Conservation (phyloP, 768 basidiomycete genomes). For the Russula vinacea region DNA sequence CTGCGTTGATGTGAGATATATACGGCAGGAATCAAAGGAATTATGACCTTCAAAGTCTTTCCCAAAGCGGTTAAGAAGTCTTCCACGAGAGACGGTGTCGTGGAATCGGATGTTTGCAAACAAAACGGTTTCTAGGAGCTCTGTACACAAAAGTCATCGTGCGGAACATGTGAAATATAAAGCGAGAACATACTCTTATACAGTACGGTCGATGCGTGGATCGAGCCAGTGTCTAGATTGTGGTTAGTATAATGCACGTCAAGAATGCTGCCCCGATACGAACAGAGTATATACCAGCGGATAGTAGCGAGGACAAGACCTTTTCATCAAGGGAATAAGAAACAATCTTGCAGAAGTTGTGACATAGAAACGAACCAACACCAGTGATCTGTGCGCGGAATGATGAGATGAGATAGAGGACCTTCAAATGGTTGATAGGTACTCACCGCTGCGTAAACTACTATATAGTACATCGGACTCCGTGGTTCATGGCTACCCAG, state of each 20-base stretch:
- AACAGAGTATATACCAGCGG: conserved; percentile 71
- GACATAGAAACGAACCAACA: conserved; percentile 14
- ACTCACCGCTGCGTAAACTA: conserved; percentile 64
- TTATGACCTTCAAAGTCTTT: conserved; percentile 78
- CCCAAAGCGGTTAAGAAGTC: conserved; percentile 78
- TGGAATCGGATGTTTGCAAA: conserved; percentile 92
- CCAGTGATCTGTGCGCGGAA: conserved; percentile 9
- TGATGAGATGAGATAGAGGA: not conserved
- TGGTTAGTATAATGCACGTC: conserved; percentile 18
- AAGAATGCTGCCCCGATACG: conserved; percentile 31
- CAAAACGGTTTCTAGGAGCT: conserved; percentile 71
- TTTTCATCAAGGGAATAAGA: conserved; percentile 26
- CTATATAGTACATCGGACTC: conserved; percentile 54
- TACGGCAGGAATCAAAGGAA: not conserved
- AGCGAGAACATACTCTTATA: conserved; percentile 54
- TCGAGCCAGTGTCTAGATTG: conserved; percentile 63
- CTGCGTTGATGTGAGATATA: conserved; percentile 39
- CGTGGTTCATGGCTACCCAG: conserved; percentile 30
- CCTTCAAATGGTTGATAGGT: not conserved
- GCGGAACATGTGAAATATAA: not conserved
- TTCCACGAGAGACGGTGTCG: conserved; percentile 84
- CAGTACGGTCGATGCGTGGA: conserved; percentile 72
- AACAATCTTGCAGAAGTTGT: not conserved
- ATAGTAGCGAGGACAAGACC: conserved; percentile 58
- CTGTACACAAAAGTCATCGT: conserved; percentile 33